Evolutionary conservation across 768 basidiomycete species (phyloP).

Genomic region (Kwoniella heveanensis): DNA sequence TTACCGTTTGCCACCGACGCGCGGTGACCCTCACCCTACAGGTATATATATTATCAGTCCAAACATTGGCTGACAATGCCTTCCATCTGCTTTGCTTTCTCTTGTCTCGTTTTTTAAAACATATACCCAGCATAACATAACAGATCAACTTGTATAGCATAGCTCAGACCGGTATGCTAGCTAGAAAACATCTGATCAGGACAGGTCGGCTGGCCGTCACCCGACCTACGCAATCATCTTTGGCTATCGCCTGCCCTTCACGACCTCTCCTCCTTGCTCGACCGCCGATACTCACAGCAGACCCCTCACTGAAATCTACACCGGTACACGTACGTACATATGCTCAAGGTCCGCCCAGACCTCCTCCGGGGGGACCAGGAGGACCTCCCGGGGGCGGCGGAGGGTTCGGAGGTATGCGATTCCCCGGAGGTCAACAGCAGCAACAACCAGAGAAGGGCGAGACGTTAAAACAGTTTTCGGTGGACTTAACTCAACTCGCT

Average conservation of each 20-base stretch:
- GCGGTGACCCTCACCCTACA: too few species aligned
- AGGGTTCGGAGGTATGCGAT: constrained; percentile 46
- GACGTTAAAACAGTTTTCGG: constrained; percentile 79
- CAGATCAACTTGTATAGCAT: not conserved
- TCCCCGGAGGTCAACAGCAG: constrained; percentile 42
- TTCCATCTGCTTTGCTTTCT: too few species aligned
- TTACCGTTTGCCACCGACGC: not conserved
- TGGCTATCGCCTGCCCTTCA: not conserved
- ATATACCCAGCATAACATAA: constrained; percentile 24
- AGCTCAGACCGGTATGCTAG: constrained; percentile 24
- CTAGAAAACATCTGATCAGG: constrained; percentile 33
- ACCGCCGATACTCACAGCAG: constrained; percentile 1
- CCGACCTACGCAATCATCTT: constrained; percentile 7
- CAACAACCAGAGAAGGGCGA: constrained; percentile 67
- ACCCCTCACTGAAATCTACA: not conserved
- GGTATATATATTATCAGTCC: too few species aligned
- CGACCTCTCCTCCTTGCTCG: constrained; percentile 3
- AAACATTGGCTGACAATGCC: too few species aligned
- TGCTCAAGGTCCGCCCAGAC: constrained; percentile 36
- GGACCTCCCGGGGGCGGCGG: constrained; percentile 26
- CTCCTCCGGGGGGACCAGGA: constrained; percentile 29
- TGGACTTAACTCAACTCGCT: constrained; percentile 82
- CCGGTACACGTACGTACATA: constrained; percentile 16
- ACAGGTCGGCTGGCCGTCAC: constrained; percentile 22
- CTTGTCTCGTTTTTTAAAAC: not conserved